Evolutionary conservation across 345 rosid genomes (phyloP).

Genomic region (Salix brachista): DNA sequence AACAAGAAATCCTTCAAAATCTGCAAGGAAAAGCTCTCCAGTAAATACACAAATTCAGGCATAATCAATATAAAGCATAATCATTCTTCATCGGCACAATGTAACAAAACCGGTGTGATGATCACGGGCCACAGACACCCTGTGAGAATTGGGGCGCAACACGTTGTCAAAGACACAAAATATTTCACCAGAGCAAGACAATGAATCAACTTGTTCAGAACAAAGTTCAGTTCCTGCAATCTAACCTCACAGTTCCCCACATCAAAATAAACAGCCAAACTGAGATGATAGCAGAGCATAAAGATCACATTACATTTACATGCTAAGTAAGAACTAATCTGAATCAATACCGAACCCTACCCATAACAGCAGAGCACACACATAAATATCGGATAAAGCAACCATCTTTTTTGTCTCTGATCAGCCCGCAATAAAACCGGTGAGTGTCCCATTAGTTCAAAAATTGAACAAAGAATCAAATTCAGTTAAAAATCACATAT

Average conservation of each 20-base stretch:
- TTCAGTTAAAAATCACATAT: not conserved
- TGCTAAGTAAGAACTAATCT: not conserved
- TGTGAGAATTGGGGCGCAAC: not conserved
- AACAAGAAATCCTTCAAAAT: conserved; percentile 79
- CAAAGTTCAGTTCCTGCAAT: not conserved
- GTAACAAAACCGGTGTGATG: not conserved
- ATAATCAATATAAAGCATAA: not conserved
- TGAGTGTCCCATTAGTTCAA: not conserved
- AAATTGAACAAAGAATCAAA: not conserved
- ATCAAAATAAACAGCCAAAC: not conserved
- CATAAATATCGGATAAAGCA: not conserved
- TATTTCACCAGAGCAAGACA: not conserved
- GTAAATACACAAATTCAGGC: conserved; percentile 11
- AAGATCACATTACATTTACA: not conserved
- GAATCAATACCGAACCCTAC: not conserved
- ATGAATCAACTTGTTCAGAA: not conserved
- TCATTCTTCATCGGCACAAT: not conserved
- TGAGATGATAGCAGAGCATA: not conserved
- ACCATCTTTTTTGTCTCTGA: not conserved
- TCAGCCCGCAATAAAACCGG: not conserved
- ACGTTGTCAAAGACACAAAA: not conserved
- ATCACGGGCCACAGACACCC: not conserved
- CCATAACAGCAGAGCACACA: not conserved
- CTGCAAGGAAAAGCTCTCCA: conserved; percentile 40
- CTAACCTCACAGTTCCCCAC: not conserved